These are phyloP conservation scores for Phytophthora pini DNA, from an alignment of 352 stramenopile genomes.

Conservation along the genomic window DNA sequence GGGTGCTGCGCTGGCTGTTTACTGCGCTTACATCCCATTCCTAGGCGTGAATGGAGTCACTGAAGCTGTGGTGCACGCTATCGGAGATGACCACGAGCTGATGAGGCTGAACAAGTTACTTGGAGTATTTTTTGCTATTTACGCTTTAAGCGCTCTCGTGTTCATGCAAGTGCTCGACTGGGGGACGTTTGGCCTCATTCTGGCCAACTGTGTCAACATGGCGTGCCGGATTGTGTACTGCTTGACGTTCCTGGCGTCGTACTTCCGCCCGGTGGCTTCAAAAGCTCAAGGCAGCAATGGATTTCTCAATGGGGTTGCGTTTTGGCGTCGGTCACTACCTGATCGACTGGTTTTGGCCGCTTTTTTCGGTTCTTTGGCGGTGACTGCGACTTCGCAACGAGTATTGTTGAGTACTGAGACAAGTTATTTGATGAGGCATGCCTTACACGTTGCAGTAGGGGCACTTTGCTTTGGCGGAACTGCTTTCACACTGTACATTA, in stretches of 20 bases:
- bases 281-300: conserved; percentile 1
- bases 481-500: conserved; percentile 47
- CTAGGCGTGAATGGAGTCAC: conserved; percentile 96
- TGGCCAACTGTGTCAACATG: conserved; percentile 92
- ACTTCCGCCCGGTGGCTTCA: conserved; percentile 42
- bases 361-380: conserved; percentile 47
- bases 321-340: conserved; percentile 62
- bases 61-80: conserved; percentile 96
- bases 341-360: conserved; percentile 55
- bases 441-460: conserved; percentile 55
- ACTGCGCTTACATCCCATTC: conserved; percentile 96
- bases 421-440: conserved; percentile 40
- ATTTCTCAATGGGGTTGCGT: conserved; percentile 33
- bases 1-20: conserved; percentile 63
- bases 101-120: conserved; percentile 87
- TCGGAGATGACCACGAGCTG: conserved; percentile 69
- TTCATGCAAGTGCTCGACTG: conserved; percentile 72
- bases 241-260: conserved; percentile 67
- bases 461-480: conserved; percentile 52
- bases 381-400: conserved; percentile 48
- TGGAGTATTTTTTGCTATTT: conserved; percentile 81
- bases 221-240: conserved; percentile 84
- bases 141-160: conserved; percentile 60
- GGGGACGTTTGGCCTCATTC: conserved; percentile 76
- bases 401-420: conserved; percentile 47